These are phyloP conservation scores for Candida insectorum DNA, from an alignment of 805 yeast genomes.

Conservation along the genomic window DNA sequence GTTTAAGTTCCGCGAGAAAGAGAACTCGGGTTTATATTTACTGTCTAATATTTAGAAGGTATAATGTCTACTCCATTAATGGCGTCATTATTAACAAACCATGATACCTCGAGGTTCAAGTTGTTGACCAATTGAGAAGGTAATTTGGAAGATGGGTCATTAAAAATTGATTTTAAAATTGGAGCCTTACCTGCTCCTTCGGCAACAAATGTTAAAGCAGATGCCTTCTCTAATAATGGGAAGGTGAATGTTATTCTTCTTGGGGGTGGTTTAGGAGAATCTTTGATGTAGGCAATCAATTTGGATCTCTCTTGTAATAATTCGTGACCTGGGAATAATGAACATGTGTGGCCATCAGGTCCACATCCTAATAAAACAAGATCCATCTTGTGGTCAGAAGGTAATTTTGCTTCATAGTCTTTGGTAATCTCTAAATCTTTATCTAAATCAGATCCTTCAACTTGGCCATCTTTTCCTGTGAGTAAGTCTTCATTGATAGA, in stretches of 20 bases:
- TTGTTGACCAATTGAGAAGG: slow-evolving; percentile 79
- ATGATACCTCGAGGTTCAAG: slow-evolving; percentile 53
- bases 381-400: slow-evolving; percentile 49
- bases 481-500: slow-evolving; percentile 65
- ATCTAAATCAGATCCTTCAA: slow-evolving; percentile 44
- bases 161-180: slow-evolving; percentile 68
- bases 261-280: slow-evolving; percentile 93
- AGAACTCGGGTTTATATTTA: not conserved
- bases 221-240: slow-evolving; percentile 60
- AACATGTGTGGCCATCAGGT: slow-evolving; percentile 95
- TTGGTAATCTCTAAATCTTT: slow-evolving; percentile 51
- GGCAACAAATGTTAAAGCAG: slow-evolving; percentile 73
- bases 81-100: slow-evolving; percentile 87
- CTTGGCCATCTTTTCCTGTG: slow-evolving; percentile 44
- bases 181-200: slow-evolving; percentile 84
- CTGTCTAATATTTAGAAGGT: slow-evolving; percentile 32
- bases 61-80: slow-evolving; percentile 54
- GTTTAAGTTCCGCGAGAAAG: not conserved
- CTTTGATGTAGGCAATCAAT: slow-evolving; percentile 62
- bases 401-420: slow-evolving; percentile 59
- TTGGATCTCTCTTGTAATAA: slow-evolving; percentile 53
- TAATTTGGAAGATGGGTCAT: slow-evolving; percentile 41
- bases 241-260: slow-evolving; percentile 87
- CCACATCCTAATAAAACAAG: slow-evolving; percentile 84
- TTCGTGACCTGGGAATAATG: slow-evolving; percentile 82